Evolutionary conservation across 768 basidiomycete genomes (phyloP).

Genomic region (Paxillus involutus): DNA sequence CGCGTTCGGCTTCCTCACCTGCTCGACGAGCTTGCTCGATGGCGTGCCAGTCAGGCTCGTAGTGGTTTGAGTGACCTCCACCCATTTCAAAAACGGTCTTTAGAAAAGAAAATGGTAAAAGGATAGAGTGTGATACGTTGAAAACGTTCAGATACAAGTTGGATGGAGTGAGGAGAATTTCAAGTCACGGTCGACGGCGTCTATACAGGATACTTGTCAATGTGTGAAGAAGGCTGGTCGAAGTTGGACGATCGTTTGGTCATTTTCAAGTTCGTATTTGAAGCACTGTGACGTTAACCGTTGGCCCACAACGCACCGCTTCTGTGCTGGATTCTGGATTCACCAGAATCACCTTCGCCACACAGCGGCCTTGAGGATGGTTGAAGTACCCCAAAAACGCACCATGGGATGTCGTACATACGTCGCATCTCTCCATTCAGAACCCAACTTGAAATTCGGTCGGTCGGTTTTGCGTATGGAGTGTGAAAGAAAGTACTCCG

Average conservation of each 20-base stretch:
- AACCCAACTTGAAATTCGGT: too few relatives aligned
- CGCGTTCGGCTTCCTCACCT: constrained; percentile 15
- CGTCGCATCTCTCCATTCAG: too few relatives aligned
- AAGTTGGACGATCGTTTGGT: too few relatives aligned
- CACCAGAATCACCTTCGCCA: not conserved
- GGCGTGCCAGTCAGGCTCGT: constrained; percentile 22
- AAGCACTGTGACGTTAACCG: too few relatives aligned
- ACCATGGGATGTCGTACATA: not conserved
- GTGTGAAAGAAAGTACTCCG: too few relatives aligned
- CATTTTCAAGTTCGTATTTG: too few relatives aligned
- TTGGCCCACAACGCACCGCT: not conserved
- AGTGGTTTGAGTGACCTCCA: constrained; percentile 23
- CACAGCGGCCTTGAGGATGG: not conserved
- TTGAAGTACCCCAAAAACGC: not conserved
- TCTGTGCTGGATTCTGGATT: not conserved
- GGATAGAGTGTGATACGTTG: too few relatives aligned
- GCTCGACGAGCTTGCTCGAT: constrained; percentile 18
- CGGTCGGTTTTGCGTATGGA: not conserved
- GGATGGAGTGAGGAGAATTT: not conserved
- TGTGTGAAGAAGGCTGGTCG: too few relatives aligned
- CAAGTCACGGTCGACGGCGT: too few relatives aligned
- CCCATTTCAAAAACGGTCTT: constrained; percentile 17
- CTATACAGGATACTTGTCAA: too few relatives aligned
- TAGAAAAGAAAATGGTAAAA: not conserved
- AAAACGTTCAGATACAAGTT: not conserved